Evolutionary conservation across 257 asterid species (phyloP).

Genomic region (Solanum verrucosum): DNA sequence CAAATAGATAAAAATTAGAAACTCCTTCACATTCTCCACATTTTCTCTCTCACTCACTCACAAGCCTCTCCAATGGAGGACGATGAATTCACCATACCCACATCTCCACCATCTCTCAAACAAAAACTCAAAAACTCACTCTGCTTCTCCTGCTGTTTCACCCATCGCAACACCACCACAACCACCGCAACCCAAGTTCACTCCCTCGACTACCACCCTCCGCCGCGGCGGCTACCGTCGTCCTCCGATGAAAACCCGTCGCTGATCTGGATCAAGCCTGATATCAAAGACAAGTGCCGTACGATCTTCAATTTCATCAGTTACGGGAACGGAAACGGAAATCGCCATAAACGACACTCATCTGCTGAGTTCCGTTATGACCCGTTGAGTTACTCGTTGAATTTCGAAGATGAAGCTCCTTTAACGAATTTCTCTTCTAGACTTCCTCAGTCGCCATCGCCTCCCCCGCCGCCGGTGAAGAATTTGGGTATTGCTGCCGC

Average conservation of each 20-base stretch:
- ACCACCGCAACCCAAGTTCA: neutral
- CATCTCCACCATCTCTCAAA: slow-evolving; percentile 27
- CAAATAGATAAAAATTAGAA: neutral
- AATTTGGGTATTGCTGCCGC: slow-evolving; percentile 5
- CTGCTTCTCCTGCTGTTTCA: slow-evolving; percentile 49
- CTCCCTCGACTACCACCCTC: slow-evolving; percentile 17
- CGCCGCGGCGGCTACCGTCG: neutral
- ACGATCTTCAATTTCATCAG: slow-evolving; percentile 27
- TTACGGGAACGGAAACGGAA: neutral
- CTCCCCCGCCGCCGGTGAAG: slow-evolving; percentile 4
- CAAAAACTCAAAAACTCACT: slow-evolving; percentile 34
- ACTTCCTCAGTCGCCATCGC: slow-evolving; percentile 48
- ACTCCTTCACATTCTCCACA: neutral
- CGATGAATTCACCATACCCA: slow-evolving; percentile 1
- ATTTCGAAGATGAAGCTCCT: slow-evolving; percentile 60
- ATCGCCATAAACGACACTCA: slow-evolving; percentile 25
- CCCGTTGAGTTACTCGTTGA: slow-evolving; percentile 65
- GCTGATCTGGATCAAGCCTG: slow-evolving; percentile 36
- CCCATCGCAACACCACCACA: slow-evolving; percentile 16
- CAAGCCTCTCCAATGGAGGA: slow-evolving; percentile 17
- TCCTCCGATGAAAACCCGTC: slow-evolving; percentile 40
- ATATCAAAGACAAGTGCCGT: slow-evolving; percentile 41
- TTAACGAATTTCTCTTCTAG: slow-evolving; percentile 43
- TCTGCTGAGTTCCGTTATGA: slow-evolving; percentile 63
- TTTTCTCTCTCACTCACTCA: neutral